Evolutionary conservation across 768 basidiomycete species (phyloP).

Genomic region (Boletus patriciae): DNA sequence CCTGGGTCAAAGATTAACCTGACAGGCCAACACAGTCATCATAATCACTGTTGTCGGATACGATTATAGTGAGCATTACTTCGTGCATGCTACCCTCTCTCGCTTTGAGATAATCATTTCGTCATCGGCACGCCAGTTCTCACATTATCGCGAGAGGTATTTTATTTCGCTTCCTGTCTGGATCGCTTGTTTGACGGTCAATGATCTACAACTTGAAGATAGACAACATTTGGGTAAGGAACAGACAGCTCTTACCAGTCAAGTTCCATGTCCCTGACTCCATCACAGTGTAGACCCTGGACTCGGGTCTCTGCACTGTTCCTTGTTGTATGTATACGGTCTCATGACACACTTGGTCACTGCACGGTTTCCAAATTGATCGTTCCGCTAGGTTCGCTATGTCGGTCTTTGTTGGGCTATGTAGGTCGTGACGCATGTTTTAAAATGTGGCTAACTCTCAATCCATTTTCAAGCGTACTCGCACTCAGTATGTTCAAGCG

Average conservation of each 20-base stretch:
- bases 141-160: constrained; percentile 16
- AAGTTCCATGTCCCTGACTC: not conserved
- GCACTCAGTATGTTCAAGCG: constrained; percentile 1
- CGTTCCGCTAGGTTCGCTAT: constrained; percentile 6
- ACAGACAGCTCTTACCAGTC: no score
- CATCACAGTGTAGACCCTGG: constrained; percentile 2
- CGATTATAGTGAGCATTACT: constrained; percentile 13
- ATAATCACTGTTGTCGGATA: constrained; percentile 9
- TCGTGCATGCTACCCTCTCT: not conserved
- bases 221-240: constrained; percentile 14
- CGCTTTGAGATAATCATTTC: not conserved
- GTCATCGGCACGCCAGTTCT: constrained; percentile 1
- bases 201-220: constrained; percentile 4
- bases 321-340: constrained; percentile 1
- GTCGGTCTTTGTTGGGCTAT: constrained; percentile 4
- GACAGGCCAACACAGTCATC: not conserved
- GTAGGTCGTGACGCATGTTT: not conserved
- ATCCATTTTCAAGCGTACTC: not conserved
- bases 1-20: not conserved
- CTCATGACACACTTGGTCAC: not conserved
- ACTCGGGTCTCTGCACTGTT: constrained; percentile 7
- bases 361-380: not conserved
- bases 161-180: no score
- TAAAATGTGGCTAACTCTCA: not conserved
- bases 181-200: not conserved